Conservation (phyloP, 176 grass and related monocot genomes). For the Carex cristatella region DNA sequence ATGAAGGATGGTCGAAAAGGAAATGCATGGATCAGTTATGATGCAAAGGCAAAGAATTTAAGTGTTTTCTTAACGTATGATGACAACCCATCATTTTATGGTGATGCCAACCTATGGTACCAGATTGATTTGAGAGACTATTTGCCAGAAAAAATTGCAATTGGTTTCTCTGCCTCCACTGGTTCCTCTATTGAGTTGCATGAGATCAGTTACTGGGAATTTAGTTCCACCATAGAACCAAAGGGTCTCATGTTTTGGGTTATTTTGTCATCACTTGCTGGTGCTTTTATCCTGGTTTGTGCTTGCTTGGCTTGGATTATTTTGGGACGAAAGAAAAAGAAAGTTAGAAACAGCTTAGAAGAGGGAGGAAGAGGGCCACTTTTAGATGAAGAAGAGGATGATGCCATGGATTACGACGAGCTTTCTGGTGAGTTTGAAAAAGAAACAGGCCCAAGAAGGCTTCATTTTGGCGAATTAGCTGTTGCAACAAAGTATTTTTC, state of each 20-base stretch:
- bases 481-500: constrained; percentile 56
- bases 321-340: constrained; percentile 29
- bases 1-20: constrained; percentile 56
- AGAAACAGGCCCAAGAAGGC: constrained; percentile 46
- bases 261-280: constrained; percentile 22
- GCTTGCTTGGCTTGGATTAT: constrained; percentile 45
- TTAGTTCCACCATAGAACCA: constrained; percentile 47
- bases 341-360: constrained; percentile 15
- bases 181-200: constrained; percentile 58
- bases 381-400: constrained; percentile 19
- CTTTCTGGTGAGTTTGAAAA: constrained; percentile 47
- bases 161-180: constrained; percentile 74
- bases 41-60: constrained; percentile 38
- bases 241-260: constrained; percentile 30
- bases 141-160: constrained; percentile 44
- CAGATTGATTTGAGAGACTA: constrained; percentile 42
- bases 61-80: constrained; percentile 67
- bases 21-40: constrained; percentile 63
- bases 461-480: constrained; percentile 45
- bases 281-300: constrained; percentile 28
- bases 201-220: constrained; percentile 68
- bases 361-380: constrained; percentile 22
- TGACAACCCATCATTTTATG: constrained; percentile 12
- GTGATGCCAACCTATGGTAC: constrained; percentile 34
- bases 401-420: constrained; percentile 42